These are phyloP conservation scores for Metschnikowia cerradonensis DNA, from an alignment of 805 yeast species.

Conservation along the genomic window DNA sequence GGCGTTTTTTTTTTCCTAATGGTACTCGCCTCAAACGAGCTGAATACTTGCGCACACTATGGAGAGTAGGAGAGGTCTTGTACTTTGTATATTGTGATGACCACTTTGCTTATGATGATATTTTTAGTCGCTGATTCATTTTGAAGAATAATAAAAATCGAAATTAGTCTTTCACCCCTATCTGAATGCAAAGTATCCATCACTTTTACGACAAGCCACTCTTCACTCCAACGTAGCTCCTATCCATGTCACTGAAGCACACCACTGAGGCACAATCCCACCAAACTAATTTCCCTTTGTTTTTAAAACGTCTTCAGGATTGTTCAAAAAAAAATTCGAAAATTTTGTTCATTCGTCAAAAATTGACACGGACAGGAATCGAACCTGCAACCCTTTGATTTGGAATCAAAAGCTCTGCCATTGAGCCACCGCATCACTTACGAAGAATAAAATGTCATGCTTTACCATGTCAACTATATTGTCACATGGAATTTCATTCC, in stretches of 20 bases:
- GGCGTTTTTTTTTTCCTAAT: background rate
- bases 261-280: too few relatives aligned
- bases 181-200: conserved; percentile 16
- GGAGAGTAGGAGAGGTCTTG: conserved; percentile 16
- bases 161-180: conserved; percentile 26
- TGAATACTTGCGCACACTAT: conserved; percentile 3
- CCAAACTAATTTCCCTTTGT: too few relatives aligned
- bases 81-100: conserved; percentile 12
- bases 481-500: too few relatives aligned
- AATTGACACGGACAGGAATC: conserved; percentile 24
- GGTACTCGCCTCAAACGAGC: background rate
- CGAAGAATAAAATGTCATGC: background rate
- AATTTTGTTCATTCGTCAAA: background rate
- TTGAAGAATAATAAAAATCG: conserved; percentile 16
- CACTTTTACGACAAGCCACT: conserved; percentile 2
- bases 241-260: background rate
- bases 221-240: background rate
- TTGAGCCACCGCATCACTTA: conserved; percentile 22
- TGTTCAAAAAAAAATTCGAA: too few relatives aligned
- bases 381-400: conserved; percentile 25
- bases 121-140: conserved; percentile 13
- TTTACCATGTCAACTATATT: background rate
- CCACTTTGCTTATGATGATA: conserved; percentile 18
- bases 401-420: conserved; percentile 25
- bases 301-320: too few relatives aligned